phyloP scores from a whole-genome alignment of 495 filamentous ascomycete genomes.

The Rostrohypoxylon terebratum region DNA sequence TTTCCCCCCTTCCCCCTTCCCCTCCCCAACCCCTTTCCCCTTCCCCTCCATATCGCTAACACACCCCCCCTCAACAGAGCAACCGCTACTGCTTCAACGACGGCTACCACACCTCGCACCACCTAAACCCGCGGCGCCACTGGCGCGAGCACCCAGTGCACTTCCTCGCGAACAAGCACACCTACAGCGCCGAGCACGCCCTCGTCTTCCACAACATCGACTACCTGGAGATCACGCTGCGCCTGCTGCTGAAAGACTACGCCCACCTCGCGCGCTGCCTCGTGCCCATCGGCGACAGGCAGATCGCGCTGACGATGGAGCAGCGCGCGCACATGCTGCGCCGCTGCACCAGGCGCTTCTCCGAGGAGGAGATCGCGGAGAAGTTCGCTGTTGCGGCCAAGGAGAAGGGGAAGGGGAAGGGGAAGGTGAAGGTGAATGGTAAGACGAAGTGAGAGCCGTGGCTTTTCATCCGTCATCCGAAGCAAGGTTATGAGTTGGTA shows the following conservation, averaged over 20 bases:
- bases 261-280: slow-evolving; percentile 69
- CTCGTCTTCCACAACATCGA: slow-evolving; percentile 79
- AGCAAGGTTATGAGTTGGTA: neutral
- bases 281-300: slow-evolving; percentile 73
- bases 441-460: neutral
- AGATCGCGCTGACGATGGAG: slow-evolving; percentile 69
- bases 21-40: slow-evolving; percentile 2
- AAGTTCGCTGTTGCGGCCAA: slow-evolving; percentile 50
- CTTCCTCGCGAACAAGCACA: slow-evolving; percentile 71
- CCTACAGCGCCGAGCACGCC: slow-evolving; percentile 69
- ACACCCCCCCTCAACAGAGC: slow-evolving; percentile 51
- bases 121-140: slow-evolving; percentile 77
- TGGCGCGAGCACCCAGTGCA: slow-evolving; percentile 78
- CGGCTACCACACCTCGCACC: slow-evolving; percentile 82
- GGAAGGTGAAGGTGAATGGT: neutral
- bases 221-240: slow-evolving; percentile 74
- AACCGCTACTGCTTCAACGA: slow-evolving; percentile 83
- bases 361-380: slow-evolving; percentile 65
- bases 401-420: slow-evolving; percentile 17
- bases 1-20: neutral
- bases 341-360: slow-evolving; percentile 70
- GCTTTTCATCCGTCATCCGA: neutral
- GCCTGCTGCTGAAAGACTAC: slow-evolving; percentile 72
- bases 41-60: slow-evolving; percentile 15
- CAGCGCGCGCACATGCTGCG: slow-evolving; percentile 72